Conservation (phyloP, 495 filamentous ascomycete species). For the Friedmanniomyces simplex region DNA sequence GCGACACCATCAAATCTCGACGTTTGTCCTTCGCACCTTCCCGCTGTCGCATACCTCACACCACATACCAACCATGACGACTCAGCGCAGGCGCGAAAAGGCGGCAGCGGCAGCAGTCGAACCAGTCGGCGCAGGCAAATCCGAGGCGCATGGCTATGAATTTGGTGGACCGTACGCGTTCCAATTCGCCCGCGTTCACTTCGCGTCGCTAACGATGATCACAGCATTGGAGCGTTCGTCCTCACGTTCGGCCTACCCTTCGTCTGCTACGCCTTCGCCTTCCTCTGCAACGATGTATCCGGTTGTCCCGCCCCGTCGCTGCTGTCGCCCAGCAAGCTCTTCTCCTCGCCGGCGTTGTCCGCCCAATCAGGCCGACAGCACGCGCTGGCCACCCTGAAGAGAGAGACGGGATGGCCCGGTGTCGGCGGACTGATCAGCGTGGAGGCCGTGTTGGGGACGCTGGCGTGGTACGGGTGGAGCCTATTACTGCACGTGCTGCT, state of each 20-base stretch:
- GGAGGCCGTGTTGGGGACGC: conserved; percentile 48
- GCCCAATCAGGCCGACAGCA: conserved; percentile 14
- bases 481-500: conserved; percentile 65
- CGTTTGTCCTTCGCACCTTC: no score
- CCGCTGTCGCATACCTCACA: no score
- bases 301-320: conserved; percentile 87
- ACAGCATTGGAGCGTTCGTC: conserved; percentile 60
- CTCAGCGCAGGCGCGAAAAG: background rate
- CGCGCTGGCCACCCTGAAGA: conserved; percentile 57
- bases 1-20: no score
- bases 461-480: conserved; percentile 73
- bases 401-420: conserved; percentile 73
- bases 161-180: conserved; percentile 25
- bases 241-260: conserved; percentile 70
- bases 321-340: conserved; percentile 59
- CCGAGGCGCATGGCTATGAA: conserved; percentile 20
- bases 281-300: conserved; percentile 83
- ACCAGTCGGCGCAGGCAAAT: background rate
- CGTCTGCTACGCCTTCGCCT: conserved; percentile 62
- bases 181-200: background rate
- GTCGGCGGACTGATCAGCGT: conserved; percentile 48
- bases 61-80: background rate
- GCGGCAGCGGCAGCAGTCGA: background rate
- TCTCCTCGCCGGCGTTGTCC: conserved; percentile 6
- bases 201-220: background rate